A percentile compares a stretch with the other conserved stretches of the same genome.
These are phyloP conservation scores for Alternaria rosae DNA, from an alignment of 2,329 filamentous ascomycete species.

Conservation along the genomic window DNA sequence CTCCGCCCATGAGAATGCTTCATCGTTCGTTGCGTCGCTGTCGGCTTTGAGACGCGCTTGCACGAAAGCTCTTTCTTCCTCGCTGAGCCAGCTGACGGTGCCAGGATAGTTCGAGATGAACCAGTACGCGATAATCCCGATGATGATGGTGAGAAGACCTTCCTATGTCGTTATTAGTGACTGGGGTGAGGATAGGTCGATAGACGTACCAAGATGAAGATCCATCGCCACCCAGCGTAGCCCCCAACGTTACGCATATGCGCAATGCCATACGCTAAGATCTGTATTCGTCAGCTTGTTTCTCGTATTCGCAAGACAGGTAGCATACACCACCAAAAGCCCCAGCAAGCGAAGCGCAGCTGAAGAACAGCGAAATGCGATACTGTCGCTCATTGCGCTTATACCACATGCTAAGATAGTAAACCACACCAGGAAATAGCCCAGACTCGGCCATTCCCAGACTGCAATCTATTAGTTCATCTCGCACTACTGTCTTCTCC, in stretches of 20 bases:
- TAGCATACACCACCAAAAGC: conserved; percentile 64
- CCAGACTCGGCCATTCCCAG: conserved; percentile 48
- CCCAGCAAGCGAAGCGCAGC: conserved; percentile 64
- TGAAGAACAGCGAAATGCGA: conserved; percentile 67
- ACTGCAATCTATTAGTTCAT: conserved; percentile 13
- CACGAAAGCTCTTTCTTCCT: conserved; percentile 63
- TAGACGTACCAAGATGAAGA: conserved; percentile 50
- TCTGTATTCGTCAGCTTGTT: neutral
- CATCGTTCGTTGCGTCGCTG: conserved; percentile 72
- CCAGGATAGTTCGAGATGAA: conserved; percentile 73
- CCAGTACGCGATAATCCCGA: conserved; percentile 53
- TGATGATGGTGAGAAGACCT: conserved; percentile 47
- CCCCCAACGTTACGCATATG: conserved; percentile 66
- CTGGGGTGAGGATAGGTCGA: no score
- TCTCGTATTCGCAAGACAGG: no score
- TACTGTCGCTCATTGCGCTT: conserved; percentile 66
- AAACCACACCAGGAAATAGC: conserved; percentile 54
- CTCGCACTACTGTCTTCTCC: neutral
- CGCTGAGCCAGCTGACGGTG: conserved; percentile 65
- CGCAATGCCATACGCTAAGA: conserved; percentile 61
- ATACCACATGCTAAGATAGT: conserved; percentile 70
- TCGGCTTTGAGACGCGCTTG: conserved; percentile 70
- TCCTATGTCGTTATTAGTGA: conserved; percentile 33
- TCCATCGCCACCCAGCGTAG: conserved; percentile 52
- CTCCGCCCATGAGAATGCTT: conserved; percentile 72